phyloP scores from a whole-genome alignment of 345 rosid genomes.

The Lagerstroemia speciosa region DNA sequence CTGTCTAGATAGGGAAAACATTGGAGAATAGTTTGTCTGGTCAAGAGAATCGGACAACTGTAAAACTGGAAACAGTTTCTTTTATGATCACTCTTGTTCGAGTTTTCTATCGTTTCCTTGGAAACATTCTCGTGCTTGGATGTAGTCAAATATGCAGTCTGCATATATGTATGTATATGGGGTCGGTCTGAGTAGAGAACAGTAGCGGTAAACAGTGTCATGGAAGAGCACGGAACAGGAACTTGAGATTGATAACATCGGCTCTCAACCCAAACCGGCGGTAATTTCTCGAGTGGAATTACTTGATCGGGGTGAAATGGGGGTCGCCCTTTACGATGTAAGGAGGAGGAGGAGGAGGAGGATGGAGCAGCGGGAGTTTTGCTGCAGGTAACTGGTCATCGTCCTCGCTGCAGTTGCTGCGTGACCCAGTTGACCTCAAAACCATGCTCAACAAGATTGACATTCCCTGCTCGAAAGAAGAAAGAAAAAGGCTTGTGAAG shows the following conservation, averaged over 20 bases:
- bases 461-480: slow-evolving; percentile 26
- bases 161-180: no score
- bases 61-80: no score
- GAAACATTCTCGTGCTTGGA: background rate
- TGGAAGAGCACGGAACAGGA: background rate
- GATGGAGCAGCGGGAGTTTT: slow-evolving; percentile 31
- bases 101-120: background rate
- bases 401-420: slow-evolving; percentile 12
- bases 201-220: background rate
- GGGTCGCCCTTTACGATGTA: background rate
- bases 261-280: background rate
- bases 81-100: no score
- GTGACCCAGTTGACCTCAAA: slow-evolving; percentile 22
- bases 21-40: no score
- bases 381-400: slow-evolving; percentile 20
- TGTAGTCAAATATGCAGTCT: no score
- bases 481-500: background rate
- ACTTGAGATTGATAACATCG: background rate
- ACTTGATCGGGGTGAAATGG: background rate
- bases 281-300: background rate
- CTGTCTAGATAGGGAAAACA: no score
- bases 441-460: slow-evolving; percentile 27
- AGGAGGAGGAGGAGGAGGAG: slow-evolving; percentile 1
- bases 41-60: no score
- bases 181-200: background rate